phyloP scores from a whole-genome alignment of 2,329 filamentous ascomycete species.

The Eutypa lata region DNA sequence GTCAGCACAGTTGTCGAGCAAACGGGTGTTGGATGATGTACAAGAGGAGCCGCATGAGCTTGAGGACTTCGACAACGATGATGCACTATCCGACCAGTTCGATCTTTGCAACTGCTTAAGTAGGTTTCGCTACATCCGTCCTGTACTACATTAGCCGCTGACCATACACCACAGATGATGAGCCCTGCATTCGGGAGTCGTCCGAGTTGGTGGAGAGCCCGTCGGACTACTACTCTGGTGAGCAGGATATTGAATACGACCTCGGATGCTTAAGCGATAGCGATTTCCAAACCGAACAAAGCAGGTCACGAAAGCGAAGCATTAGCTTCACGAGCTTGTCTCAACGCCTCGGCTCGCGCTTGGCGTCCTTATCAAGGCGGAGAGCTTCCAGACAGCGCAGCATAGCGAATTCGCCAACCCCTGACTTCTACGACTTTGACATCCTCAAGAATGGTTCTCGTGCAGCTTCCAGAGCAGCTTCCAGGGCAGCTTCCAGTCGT shows the following conservation, averaged over 20 bases:
- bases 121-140: constrained; percentile 44
- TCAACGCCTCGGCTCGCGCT: constrained; percentile 62
- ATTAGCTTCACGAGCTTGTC: constrained; percentile 58
- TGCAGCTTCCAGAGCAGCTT: too few species aligned
- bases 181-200: constrained; percentile 57
- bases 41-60: constrained; percentile 77
- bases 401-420: constrained; percentile 59
- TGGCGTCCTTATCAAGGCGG: constrained; percentile 52
- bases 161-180: constrained; percentile 50
- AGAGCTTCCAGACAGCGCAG: constrained; percentile 43
- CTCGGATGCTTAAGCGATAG: constrained; percentile 63
- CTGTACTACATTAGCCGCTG: constrained; percentile 11
- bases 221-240: constrained; percentile 35
- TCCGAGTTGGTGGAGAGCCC: constrained; percentile 38
- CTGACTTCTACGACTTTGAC: constrained; percentile 74
- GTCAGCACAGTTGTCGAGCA: constrained; percentile 49
- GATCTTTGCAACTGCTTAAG: constrained; percentile 68
- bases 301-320: constrained; percentile 53
- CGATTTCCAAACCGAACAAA: constrained; percentile 48
- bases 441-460: constrained; percentile 64
- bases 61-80: constrained; percentile 50
- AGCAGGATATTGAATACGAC: constrained; percentile 60
- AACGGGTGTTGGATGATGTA: constrained; percentile 73
- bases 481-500: constrained; percentile 63
- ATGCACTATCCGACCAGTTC: constrained; percentile 37